Evolutionary conservation across 2,329 filamentous ascomycete species (phyloP).

Genomic region (Cephalotrichum gorgonifer): DNA sequence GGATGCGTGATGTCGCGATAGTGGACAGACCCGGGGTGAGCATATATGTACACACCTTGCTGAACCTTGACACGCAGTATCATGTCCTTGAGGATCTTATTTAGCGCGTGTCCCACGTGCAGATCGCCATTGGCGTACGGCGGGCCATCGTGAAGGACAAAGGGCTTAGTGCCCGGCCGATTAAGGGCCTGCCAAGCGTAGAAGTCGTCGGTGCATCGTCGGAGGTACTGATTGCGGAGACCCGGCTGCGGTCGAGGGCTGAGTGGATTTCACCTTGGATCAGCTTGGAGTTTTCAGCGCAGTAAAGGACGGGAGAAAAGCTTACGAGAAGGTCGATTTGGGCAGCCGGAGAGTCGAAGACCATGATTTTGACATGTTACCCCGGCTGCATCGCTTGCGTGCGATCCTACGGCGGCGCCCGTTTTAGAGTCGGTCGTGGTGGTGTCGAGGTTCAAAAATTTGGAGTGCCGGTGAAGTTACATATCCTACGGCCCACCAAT

Average conservation of each 20-base stretch:
- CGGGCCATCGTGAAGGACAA: constrained; percentile 87
- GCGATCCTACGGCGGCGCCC: background rate
- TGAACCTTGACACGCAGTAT: constrained; percentile 73
- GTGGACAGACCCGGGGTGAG: background rate
- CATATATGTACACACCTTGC: constrained; percentile 49
- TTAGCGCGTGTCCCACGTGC: constrained; percentile 89
- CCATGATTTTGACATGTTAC: constrained; percentile 50
- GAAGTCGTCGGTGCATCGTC: constrained; percentile 73
- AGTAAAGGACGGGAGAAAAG: constrained; percentile 6
- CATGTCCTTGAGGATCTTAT: constrained; percentile 95
- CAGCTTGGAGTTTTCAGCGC: too few species aligned
- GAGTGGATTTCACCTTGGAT: too few species aligned
- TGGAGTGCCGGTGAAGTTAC: background rate
- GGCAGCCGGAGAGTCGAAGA: constrained; percentile 66
- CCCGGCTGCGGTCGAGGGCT: constrained; percentile 43
- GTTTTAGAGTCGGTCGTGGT: background rate
- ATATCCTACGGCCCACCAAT: too few species aligned
- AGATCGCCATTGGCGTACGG: constrained; percentile 91
- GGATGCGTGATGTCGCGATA: background rate
- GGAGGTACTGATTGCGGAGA: constrained; percentile 49
- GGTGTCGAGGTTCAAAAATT: background rate
- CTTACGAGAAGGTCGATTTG: constrained; percentile 62
- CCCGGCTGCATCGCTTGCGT: constrained; percentile 2
- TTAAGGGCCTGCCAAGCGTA: constrained; percentile 73
- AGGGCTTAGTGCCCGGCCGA: constrained; percentile 47